A percentile compares a stretch with the other conserved stretches of the same genome.
Evolutionary conservation across 768 basidiomycete genomes (phyloP).

Genomic region (Termitomyces sp.): DNA sequence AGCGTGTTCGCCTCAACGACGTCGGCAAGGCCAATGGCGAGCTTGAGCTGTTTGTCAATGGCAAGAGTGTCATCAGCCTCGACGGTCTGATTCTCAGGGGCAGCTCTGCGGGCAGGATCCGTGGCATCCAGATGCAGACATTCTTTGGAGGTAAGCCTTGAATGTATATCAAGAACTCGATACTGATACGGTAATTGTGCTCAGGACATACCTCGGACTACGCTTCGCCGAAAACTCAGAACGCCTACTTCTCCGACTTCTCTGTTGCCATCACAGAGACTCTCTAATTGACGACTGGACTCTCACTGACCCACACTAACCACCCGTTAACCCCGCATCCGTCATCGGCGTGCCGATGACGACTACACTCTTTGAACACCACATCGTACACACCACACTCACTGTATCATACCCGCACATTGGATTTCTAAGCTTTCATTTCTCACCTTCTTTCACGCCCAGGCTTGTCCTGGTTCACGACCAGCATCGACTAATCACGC

Average conservation of each 20-base stretch:
- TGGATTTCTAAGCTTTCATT: not conserved
- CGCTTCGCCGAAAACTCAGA: slow-evolving; percentile 62
- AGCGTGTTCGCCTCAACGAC: slow-evolving; percentile 76
- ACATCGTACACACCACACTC: slow-evolving; percentile 12
- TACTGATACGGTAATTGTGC: slow-evolving; percentile 5
- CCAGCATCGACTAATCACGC: slow-evolving; percentile 15
- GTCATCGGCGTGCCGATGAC: slow-evolving; percentile 11
- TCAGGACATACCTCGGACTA: slow-evolving; percentile 44
- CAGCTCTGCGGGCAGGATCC: slow-evolving; percentile 45
- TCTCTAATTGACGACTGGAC: slow-evolving; percentile 27
- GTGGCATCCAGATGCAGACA: slow-evolving; percentile 73
- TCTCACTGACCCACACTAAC: not conserved
- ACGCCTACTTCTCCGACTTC: slow-evolving; percentile 67
- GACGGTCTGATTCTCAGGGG: slow-evolving; percentile 53
- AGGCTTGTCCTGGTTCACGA: slow-evolving; percentile 7
- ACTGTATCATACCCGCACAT: slow-evolving; percentile 17
- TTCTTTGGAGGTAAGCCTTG: slow-evolving; percentile 64
- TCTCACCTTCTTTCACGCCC: not conserved
- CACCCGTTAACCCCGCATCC: not conserved
- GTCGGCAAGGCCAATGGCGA: slow-evolving; percentile 69
- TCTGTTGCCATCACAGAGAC: slow-evolving; percentile 56
- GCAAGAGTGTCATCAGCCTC: slow-evolving; percentile 60
- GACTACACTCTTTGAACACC: slow-evolving; percentile 11
- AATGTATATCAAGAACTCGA: not conserved
- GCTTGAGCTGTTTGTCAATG: slow-evolving; percentile 63